Evolutionary conservation across 805 yeast species (phyloP).

Genomic region (Nakazawaea holstii): DNA sequence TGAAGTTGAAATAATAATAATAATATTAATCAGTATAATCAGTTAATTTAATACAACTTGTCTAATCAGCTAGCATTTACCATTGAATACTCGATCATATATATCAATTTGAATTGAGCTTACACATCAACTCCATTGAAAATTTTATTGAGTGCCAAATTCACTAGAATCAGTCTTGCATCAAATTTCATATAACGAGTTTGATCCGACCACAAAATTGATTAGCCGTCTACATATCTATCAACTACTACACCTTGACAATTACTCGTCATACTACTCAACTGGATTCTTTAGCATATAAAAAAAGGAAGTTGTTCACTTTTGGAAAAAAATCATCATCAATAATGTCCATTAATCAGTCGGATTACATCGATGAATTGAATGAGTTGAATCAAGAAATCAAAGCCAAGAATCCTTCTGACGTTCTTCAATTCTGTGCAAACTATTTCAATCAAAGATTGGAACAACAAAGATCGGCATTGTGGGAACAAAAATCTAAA

Average conservation of each 20-base stretch:
- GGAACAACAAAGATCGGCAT: conserved; percentile 50
- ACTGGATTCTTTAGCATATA: not conserved
- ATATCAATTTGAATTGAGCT: too few relatives aligned
- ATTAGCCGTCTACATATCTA: not conserved
- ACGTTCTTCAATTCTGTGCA: conserved; percentile 70
- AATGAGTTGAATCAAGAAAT: conserved; percentile 58
- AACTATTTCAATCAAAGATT: conserved; percentile 61
- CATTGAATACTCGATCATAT: too few relatives aligned
- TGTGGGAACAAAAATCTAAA: conserved; percentile 44
- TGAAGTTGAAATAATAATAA: not conserved
- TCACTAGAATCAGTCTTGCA: too few relatives aligned
- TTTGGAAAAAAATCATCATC: not conserved
- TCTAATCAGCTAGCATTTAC: too few relatives aligned
- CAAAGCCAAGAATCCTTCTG: conserved; percentile 51
- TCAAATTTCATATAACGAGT: too few relatives aligned
- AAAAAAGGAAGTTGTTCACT: not conserved
- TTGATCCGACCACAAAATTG: too few relatives aligned
- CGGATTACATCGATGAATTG: conserved; percentile 37
- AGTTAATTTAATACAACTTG: too few relatives aligned
- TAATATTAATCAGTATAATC: too few relatives aligned
- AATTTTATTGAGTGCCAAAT: too few relatives aligned
- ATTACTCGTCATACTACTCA: too few relatives aligned
- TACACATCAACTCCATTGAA: too few relatives aligned
- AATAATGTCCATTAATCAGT: conserved; percentile 5
- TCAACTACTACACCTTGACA: too few relatives aligned